Percentiles rank a stretch among this genome's conserved stretches.
Conservation (phyloP, 306 rosid genomes). For the Quercus gilva region DNA sequence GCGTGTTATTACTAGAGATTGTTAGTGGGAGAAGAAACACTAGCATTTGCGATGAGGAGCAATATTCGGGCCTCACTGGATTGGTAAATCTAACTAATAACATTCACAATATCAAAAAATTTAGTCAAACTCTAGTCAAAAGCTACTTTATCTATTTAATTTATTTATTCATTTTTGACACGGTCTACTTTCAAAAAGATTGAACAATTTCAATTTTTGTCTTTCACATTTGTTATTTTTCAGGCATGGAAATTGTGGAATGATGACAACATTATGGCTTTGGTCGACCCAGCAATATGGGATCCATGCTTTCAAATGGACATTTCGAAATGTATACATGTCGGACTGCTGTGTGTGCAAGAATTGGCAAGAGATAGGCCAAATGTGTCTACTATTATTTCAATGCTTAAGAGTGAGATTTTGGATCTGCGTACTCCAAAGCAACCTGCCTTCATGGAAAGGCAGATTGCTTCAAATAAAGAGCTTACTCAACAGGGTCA, state of each 20-base stretch:
- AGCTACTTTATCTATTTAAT: no score
- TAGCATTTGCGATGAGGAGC: neutral
- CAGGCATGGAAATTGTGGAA: slow-evolving; percentile 38
- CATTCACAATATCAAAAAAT: no score
- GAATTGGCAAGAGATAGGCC: slow-evolving; percentile 32
- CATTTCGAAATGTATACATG: slow-evolving; percentile 25
- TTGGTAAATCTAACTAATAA: neutral
- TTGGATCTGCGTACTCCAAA: slow-evolving; percentile 13
- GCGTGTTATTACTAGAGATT: slow-evolving; percentile 9
- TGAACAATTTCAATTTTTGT: neutral
- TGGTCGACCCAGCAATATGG: slow-evolving; percentile 15
- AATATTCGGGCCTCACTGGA: neutral
- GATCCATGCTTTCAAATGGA: neutral
- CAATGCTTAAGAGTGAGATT: slow-evolving; percentile 29
- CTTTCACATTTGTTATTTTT: neutral
- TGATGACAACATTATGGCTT: neutral
- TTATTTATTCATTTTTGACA: no score
- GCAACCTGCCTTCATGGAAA: slow-evolving; percentile 11
- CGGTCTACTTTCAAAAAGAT: neutral
- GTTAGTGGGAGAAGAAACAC: slow-evolving; percentile 7
- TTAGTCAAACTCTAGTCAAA: no score
- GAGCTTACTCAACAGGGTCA: neutral
- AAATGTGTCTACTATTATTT: slow-evolving; percentile 1
- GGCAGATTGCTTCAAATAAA: neutral
- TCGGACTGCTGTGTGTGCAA: slow-evolving; percentile 35